Evolutionary conservation across 1,284 basidiomycete species (phyloP).

Genomic region (Phlebopus sp.): DNA sequence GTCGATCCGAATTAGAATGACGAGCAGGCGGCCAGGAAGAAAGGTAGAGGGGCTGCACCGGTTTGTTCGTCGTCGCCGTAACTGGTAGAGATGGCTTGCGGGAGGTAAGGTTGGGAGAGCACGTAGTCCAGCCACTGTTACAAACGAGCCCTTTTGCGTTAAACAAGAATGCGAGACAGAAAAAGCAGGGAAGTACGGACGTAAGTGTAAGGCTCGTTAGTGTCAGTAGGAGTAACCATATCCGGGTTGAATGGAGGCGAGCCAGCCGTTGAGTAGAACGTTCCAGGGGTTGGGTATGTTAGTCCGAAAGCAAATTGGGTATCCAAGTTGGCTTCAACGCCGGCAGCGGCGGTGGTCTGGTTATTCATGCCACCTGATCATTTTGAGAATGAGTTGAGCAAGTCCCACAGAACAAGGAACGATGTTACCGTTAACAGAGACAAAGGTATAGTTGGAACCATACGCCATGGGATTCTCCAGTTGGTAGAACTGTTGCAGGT

Average conservation of each 20-base stretch:
- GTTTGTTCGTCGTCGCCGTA: constrained; percentile 73
- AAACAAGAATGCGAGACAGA: background rate
- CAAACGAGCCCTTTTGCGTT: constrained; percentile 14
- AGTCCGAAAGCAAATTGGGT: constrained; percentile 65
- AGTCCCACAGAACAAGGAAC: background rate
- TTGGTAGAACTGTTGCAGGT: constrained; percentile 52
- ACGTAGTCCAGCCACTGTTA: constrained; percentile 61
- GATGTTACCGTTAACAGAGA: constrained; percentile 46
- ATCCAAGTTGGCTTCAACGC: constrained; percentile 71
- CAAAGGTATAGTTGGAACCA: constrained; percentile 35
- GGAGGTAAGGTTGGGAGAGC: constrained; percentile 32
- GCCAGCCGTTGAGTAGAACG: constrained; percentile 62
- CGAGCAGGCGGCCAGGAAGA: background rate
- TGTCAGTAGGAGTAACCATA: constrained; percentile 34
- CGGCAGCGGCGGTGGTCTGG: constrained; percentile 53
- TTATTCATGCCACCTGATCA: constrained; percentile 52
- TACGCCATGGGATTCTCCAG: constrained; percentile 34
- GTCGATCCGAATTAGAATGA: constrained; percentile 3
- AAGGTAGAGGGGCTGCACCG: constrained; percentile 34
- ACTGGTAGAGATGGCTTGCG: constrained; percentile 58
- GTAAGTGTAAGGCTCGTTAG: constrained; percentile 65
- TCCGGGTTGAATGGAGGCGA: constrained; percentile 60
- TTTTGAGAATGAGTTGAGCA: background rate
- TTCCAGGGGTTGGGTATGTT: constrained; percentile 46
- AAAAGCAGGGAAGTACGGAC: constrained; percentile 29